Percentiles rank a stretch among this genome's conserved stretches.
phyloP scores from a whole-genome alignment of 768 basidiomycete genomes.

The Tylopilus plumbeoviolaceoides region DNA sequence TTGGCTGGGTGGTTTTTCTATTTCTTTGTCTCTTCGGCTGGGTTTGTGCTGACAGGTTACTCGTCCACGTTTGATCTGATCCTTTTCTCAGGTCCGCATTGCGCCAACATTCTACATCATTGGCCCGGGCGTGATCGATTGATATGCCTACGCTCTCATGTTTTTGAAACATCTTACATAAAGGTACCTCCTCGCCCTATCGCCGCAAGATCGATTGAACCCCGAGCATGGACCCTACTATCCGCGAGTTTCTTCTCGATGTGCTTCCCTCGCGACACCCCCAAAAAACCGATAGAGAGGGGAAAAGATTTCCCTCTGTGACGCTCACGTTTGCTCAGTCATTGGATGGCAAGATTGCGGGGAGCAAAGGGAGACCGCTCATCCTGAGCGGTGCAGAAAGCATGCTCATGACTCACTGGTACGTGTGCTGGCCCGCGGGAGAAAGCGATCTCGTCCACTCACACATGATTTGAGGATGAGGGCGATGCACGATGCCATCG shows the following conservation, averaged over 20 bases:
- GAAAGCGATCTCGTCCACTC: background rate
- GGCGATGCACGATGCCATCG: constrained; percentile 87
- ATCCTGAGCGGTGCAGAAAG: constrained; percentile 81
- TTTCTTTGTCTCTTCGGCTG: too few species aligned
- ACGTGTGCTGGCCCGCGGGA: constrained; percentile 1
- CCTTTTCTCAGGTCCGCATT: too few species aligned
- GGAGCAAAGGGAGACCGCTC: constrained; percentile 66
- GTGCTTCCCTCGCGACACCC: constrained; percentile 19
- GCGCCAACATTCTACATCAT: too few species aligned
- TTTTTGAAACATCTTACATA: background rate
- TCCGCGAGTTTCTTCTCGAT: constrained; percentile 27
- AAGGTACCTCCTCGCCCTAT: background rate
- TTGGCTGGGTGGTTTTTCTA: too few species aligned
- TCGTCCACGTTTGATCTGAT: too few species aligned
- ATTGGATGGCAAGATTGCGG: constrained; percentile 85
- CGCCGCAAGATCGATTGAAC: background rate
- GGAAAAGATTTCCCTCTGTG: constrained; percentile 48
- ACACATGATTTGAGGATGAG: constrained; percentile 61
- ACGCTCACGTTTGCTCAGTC: constrained; percentile 86
- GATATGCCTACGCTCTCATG: too few species aligned
- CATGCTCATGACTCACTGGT: constrained; percentile 95
- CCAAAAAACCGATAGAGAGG: constrained; percentile 14
- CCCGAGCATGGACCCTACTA: background rate
- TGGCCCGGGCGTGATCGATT: too few species aligned
- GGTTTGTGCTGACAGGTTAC: too few species aligned